Percentiles rank a stretch among this genome's conserved stretches.
Conservation (phyloP, 2,329 filamentous ascomycete genomes). For the Paecilomyces variotii region DNA sequence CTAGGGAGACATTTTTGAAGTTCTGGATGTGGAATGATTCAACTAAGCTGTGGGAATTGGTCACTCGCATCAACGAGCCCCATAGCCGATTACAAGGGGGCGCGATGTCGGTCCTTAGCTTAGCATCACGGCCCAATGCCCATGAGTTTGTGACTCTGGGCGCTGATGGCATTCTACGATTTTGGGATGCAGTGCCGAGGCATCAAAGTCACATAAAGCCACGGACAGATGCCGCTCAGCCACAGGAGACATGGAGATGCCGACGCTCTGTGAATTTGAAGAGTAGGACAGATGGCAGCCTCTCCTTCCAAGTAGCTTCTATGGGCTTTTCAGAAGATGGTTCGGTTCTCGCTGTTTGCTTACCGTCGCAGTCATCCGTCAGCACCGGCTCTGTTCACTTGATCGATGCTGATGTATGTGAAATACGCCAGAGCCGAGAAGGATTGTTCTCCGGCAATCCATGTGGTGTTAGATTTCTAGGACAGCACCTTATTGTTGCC, state of each 20-base stretch:
- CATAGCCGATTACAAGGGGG: constrained; percentile 53
- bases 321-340: constrained; percentile 77
- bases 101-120: constrained; percentile 57
- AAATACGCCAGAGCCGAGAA: constrained; percentile 58
- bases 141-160: constrained; percentile 78
- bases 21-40: constrained; percentile 68
- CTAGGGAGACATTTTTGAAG: constrained; percentile 71
- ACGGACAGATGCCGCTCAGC: constrained; percentile 36
- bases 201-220: constrained; percentile 60
- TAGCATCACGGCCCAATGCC: constrained; percentile 61
- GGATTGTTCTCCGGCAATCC: constrained; percentile 60
- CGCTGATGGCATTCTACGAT: constrained; percentile 65
- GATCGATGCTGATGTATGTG: constrained; percentile 63
- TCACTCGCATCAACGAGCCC: constrained; percentile 75
- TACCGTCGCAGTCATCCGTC: constrained; percentile 31
- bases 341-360: constrained; percentile 63
- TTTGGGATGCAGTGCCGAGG: constrained; percentile 71
- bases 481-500: constrained; percentile 65
- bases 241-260: constrained; percentile 68
- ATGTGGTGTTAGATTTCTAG: constrained; percentile 62
- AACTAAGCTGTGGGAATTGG: constrained; percentile 59
- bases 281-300: constrained; percentile 24
- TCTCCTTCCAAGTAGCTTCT: constrained; percentile 46
- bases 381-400: constrained; percentile 62
- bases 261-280: constrained; percentile 46